Evolutionary conservation across 768 basidiomycete genomes (phyloP).

Genomic region (Pleurotus tuber-regium): DNA sequence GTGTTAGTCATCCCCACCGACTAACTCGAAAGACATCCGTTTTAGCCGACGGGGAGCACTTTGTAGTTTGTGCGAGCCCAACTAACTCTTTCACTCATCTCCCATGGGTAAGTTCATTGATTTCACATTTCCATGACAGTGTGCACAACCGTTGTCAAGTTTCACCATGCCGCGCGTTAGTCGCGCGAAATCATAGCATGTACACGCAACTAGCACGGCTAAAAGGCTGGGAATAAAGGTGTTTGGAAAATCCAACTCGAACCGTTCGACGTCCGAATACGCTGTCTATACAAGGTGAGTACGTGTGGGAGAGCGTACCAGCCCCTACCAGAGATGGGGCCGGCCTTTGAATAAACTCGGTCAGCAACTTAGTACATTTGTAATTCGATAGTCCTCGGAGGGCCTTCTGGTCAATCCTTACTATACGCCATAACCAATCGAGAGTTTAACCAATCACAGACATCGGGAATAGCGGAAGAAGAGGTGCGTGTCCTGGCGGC

Average conservation of each 20-base stretch:
- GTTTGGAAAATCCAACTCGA: background rate
- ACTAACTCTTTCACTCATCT: too few species aligned
- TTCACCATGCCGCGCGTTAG: background rate
- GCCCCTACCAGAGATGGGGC: background rate
- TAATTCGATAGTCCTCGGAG: background rate
- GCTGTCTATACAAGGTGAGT: too few species aligned
- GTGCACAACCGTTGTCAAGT: background rate
- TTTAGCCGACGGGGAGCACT: too few species aligned
- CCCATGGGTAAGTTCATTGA: background rate
- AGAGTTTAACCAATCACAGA: too few species aligned
- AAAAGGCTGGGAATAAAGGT: too few species aligned
- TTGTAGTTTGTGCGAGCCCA: too few species aligned
- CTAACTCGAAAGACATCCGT: too few species aligned
- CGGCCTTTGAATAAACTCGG: background rate
- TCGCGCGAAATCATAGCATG: background rate
- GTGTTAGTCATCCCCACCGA: too few species aligned
- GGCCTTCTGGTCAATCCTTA: background rate
- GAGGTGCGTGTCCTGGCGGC: background rate
- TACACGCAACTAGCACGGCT: background rate
- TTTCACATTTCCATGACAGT: conserved; percentile 6
- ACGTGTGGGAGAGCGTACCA: background rate
- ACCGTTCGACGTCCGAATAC: background rate
- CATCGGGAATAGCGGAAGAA: background rate
- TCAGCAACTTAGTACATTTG: background rate
- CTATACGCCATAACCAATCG: too few species aligned